Evolutionary conservation across 495 filamentous ascomycete species (phyloP), one percentile per base, ranked within the genome.

Genomic region (Hypoxylon fuscum): DNA sequence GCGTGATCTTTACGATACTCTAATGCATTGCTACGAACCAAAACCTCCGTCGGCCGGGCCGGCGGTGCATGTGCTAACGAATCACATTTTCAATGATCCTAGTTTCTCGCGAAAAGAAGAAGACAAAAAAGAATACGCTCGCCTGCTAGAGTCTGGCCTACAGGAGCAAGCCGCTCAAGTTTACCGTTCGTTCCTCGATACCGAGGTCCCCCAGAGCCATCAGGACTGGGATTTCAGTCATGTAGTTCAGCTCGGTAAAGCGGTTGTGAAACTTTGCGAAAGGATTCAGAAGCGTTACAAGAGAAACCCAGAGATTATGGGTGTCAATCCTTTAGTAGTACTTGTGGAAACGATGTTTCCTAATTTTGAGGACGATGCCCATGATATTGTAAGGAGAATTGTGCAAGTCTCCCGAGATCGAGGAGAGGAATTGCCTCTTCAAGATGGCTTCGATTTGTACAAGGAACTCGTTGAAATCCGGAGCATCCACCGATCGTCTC

Each of bases 401-500:
- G 77, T 97, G 44, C 82, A 91, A 53, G 80, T 85, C 12, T 84
- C 87, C 20, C 84, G 89, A 61, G 81, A 82, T 10, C 81, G 76
- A 46, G 86, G 82, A n/a, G 81, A 87, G 50, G 93, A 97, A 65
- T 84, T 98, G 29, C 84, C 85, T 27, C 83, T 98, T 18, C 83
- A 96, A 64, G 96, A 99, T 68, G 96, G 93, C 0, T 97, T 99
- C 71, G 90, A 93, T 62, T 77, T 99, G 2, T 99, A 99, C 74
- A 88, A 84, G 68, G 89, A 96, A 62, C 81, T 99, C 32, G 85
- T 92, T 8, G 88, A 88, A 64, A 89, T 97, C 43, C 88, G 93
- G 7, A 82, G 84, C 11, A 90, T 97, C 35, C 91, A 96, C 73
- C 75, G 77, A 3, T 83, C 87, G 43, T 85, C 86, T 27, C 82